phyloP scores from a whole-genome alignment of 306 rosid species.

The Malus asiatica region DNA sequence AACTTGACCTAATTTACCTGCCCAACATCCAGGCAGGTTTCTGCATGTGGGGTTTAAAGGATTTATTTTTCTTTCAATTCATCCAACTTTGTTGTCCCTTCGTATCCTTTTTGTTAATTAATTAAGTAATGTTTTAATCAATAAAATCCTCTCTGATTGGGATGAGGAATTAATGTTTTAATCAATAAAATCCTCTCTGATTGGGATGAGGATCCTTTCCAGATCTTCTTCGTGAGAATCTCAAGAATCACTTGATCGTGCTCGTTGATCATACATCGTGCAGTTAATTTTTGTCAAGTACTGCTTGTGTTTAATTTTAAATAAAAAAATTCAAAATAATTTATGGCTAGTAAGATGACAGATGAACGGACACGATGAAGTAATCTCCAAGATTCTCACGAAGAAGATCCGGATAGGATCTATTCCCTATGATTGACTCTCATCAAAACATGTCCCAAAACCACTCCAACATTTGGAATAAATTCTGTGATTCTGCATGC shows the following conservation, averaged over 20 bases:
- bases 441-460: neutral
- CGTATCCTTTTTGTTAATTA: neutral
- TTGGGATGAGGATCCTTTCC: neutral
- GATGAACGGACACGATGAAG: too few species aligned
- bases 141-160: too few species aligned
- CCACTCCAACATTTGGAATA: neutral
- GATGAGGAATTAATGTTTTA: neutral
- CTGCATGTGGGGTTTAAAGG: conserved; percentile 1
- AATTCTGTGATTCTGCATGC: neutral
- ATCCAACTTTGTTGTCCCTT: neutral
- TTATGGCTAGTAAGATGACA: too few species aligned
- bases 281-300: too few species aligned
- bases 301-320: too few species aligned
- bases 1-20: neutral
- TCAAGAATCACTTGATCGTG: too few species aligned
- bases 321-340: too few species aligned
- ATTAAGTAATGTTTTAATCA: neutral
- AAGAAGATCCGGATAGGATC: too few species aligned
- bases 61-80: neutral
- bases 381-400: too few species aligned
- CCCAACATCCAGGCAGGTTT: neutral
- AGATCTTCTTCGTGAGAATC: too few species aligned
- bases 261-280: too few species aligned
- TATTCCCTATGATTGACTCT: neutral
- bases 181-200: neutral